Percentiles rank a stretch among this genome's conserved stretches.
Conservation (phyloP, 2,329 filamentous ascomycete genomes). For the Chalara sp. region DNA sequence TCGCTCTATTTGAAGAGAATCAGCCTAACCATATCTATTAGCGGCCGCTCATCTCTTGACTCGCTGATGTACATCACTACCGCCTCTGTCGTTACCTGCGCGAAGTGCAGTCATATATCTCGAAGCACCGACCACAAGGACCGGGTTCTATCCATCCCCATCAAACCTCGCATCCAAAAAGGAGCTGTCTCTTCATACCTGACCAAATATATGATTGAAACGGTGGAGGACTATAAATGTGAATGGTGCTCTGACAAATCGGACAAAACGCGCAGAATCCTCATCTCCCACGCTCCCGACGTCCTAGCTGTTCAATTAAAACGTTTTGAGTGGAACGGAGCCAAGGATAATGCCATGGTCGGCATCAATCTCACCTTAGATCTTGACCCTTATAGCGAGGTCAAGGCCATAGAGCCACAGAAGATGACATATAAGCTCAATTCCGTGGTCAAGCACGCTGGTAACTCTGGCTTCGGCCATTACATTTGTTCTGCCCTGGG, state of each 20-base stretch:
- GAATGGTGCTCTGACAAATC: conserved; percentile 15
- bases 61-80: conserved; percentile 12
- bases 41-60: conserved; percentile 14
- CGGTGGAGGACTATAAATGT: conserved; percentile 21
- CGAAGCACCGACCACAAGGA: conserved; percentile 16
- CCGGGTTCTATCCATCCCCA: conserved; percentile 18
- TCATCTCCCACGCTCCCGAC: conserved; percentile 19
- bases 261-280: conserved; percentile 8
- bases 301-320: conserved; percentile 22
- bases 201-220: conserved; percentile 16
- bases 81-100: conserved; percentile 16
- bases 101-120: conserved; percentile 18
- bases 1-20: neutral
- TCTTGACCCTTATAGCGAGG: conserved; percentile 16
- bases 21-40: conserved; percentile 2
- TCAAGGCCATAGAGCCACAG: conserved; percentile 3
- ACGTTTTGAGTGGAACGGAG: conserved; percentile 14
- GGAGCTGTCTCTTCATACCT: conserved; percentile 18
- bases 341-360: conserved; percentile 16
- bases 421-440: conserved; percentile 22
- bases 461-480: conserved; percentile 14
- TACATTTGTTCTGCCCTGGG: conserved; percentile 18
- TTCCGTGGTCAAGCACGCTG: conserved; percentile 25
- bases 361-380: conserved; percentile 16
- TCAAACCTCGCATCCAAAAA: conserved; percentile 14